phyloP scores from a whole-genome alignment of 2,329 filamentous ascomycete genomes.

The Aureobasidium uvarum region DNA sequence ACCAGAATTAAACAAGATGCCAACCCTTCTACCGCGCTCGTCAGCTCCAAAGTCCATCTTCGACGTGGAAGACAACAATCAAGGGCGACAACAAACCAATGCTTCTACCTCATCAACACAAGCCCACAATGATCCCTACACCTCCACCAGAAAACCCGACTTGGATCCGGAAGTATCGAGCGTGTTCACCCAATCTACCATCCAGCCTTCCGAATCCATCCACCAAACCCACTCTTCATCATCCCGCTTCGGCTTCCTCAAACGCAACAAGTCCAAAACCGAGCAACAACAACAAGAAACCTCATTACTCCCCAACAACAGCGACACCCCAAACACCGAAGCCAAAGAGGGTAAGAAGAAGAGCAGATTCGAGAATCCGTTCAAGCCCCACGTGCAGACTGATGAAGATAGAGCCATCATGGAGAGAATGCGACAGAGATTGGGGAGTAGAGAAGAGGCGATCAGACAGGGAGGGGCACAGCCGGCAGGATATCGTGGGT shows the following conservation, averaged over 20 bases:
- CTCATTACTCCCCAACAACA: not conserved
- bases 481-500: not conserved
- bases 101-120: not conserved
- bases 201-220: not conserved
- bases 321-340: not conserved
- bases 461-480: not conserved
- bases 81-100: not conserved
- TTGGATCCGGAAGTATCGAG: slow-evolving; percentile 6
- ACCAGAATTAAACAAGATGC: not conserved
- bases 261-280: not conserved
- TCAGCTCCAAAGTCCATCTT: not conserved
- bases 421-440: slow-evolving; percentile 1
- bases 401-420: slow-evolving; percentile 7
- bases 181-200: slow-evolving; percentile 7
- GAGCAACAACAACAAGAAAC: not conserved
- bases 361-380: slow-evolving; percentile 11
- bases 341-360: not conserved
- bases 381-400: not conserved
- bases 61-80: not conserved
- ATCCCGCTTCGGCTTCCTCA: not conserved
- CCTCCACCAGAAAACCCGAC: not conserved
- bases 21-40: not conserved
- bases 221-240: not conserved
- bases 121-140: not conserved
- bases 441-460: slow-evolving; percentile 6